Evolutionary conservation across 768 basidiomycete genomes (phyloP).

Genomic region (Boletus fagicola): DNA sequence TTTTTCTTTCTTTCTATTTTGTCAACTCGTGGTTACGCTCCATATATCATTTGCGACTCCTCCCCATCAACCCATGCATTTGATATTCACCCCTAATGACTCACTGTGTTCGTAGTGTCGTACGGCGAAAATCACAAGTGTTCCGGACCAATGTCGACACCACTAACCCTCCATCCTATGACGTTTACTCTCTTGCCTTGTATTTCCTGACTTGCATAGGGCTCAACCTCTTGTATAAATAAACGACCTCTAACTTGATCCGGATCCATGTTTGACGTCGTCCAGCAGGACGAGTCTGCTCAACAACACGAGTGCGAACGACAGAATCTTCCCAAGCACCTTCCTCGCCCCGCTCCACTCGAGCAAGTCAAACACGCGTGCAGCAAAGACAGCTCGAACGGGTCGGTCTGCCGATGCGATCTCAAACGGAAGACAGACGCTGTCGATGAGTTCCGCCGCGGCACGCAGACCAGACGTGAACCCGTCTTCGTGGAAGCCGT

Average conservation of each 20-base stretch:
- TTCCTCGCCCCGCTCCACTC: constrained; percentile 36
- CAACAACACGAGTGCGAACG: constrained; percentile 6
- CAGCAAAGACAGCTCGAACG: constrained; percentile 24
- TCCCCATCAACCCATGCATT: neutral
- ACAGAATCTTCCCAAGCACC: constrained; percentile 31
- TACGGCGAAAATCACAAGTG: neutral
- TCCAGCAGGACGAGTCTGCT: constrained; percentile 1
- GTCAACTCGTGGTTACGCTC: neutral
- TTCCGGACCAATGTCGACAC: neutral
- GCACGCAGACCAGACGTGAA: constrained; percentile 49
- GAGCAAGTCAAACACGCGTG: constrained; percentile 39
- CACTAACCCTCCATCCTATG: neutral
- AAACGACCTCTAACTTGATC: neutral
- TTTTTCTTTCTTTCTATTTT: neutral
- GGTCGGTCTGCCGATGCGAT: constrained; percentile 40
- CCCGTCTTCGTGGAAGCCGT: constrained; percentile 83
- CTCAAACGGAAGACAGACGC: constrained; percentile 41
- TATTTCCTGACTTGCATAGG: constrained; percentile 2
- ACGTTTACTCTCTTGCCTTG: neutral
- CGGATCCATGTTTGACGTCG: neutral
- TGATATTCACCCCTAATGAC: neutral
- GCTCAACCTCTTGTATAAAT: constrained; percentile 9
- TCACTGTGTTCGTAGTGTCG: constrained; percentile 8
- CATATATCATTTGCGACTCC: neutral
- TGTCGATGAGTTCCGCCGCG: constrained; percentile 28